phyloP scores from a whole-genome alignment of 139 green algal species.

The Dunaliella primolecta region DNA sequence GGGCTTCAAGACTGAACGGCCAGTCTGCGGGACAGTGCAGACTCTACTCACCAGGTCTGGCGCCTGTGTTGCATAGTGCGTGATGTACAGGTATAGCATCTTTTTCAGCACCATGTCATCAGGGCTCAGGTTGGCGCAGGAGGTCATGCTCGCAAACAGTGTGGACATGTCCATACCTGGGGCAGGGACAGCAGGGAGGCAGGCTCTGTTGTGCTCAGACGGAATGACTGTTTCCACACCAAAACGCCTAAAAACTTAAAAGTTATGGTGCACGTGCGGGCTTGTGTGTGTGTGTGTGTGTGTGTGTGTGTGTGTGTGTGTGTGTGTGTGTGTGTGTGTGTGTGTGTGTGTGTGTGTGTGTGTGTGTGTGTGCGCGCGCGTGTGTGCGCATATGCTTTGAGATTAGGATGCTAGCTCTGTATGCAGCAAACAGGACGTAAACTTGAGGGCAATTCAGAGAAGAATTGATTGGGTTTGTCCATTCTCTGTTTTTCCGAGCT shows the following conservation, averaged over 20 bases:
- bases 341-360: not conserved
- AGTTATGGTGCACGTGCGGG: not conserved
- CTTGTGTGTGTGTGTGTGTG: not conserved
- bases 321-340: not conserved
- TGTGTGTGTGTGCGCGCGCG: not conserved
- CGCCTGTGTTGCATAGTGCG: slow-evolving; percentile 72
- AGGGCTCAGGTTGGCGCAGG: slow-evolving; percentile 56
- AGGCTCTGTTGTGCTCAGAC: too few relatives aligned
- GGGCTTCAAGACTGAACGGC: too few relatives aligned
- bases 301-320: not conserved
- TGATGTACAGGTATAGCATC: slow-evolving; percentile 95
- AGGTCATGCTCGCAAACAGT: slow-evolving; percentile 80
- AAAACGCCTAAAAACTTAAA: too few relatives aligned
- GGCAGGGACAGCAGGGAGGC: too few relatives aligned
- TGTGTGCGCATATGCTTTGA: too few relatives aligned
- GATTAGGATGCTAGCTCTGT: too few relatives aligned
- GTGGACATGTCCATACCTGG: slow-evolving; percentile 88
- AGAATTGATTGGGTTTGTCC: too few relatives aligned
- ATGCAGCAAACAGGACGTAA: too few relatives aligned
- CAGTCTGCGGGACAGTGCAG: too few relatives aligned
- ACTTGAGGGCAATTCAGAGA: too few relatives aligned
- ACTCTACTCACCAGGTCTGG: slow-evolving; percentile 57
- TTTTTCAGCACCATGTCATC: slow-evolving; percentile 92
- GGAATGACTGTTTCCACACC: too few relatives aligned
- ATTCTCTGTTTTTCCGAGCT: too few relatives aligned